These are phyloP conservation scores for Gnetum montanum DNA, from an alignment of 75 land plant species.

Conservation along the genomic window DNA sequence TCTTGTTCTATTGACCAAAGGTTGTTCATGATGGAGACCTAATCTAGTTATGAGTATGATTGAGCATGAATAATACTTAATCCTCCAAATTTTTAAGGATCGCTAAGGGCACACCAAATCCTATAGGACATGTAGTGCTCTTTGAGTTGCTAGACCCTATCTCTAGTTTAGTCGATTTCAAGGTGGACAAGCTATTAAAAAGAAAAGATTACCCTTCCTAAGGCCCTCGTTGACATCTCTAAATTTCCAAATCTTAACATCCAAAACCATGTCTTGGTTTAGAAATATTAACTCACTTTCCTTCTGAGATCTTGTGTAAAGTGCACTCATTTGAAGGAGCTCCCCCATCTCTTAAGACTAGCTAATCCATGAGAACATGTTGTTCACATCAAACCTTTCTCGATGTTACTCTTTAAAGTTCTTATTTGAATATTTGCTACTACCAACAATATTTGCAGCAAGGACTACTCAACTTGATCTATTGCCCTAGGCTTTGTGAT, in stretches of 20 bases:
- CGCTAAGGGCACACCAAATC: not conserved
- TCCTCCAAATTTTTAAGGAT: constrained; percentile 1
- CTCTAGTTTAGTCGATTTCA: not conserved
- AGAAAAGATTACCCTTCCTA: not conserved
- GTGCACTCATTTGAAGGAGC: too few relatives aligned
- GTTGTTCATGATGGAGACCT: not conserved
- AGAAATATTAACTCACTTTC: not conserved
- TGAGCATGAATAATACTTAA: not conserved
- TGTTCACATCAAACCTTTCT: not conserved
- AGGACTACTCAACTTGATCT: not conserved
- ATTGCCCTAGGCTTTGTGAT: not conserved
- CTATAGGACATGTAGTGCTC: constrained; percentile 1
- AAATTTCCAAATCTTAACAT: too few relatives aligned
- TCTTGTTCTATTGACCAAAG: not conserved
- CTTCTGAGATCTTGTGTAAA: too few relatives aligned
- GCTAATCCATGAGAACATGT: not conserved
- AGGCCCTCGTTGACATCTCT: too few relatives aligned
- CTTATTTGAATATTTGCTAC: constrained; percentile 1
- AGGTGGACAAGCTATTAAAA: not conserved
- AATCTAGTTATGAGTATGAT: too few relatives aligned
- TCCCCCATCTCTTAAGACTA: not conserved
- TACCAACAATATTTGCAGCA: not conserved
- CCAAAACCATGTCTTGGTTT: not conserved
- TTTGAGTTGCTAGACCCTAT: not conserved
- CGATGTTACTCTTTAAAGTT: not conserved